Base-by-base conservation (phyloP, 352 stramenopile genomes). In the Globisporangium spinosum region DNA sequence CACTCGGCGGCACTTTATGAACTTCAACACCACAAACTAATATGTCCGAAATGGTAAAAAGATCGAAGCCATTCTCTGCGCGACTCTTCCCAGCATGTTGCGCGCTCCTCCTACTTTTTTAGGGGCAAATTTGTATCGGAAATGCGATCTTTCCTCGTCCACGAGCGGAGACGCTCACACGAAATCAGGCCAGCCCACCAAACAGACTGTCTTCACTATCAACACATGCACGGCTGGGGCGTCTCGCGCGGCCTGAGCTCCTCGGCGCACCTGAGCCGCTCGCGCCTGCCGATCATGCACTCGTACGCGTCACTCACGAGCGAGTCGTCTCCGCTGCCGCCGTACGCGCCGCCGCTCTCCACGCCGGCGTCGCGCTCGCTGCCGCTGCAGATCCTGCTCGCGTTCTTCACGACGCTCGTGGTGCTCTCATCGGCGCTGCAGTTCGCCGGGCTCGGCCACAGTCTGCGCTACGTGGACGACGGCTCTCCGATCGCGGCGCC, bases 321-420 rank as follows among this genome's bases (percentile, higher is more conserved):
- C 67, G 67, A 63, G 34, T 49, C 67, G 29, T 64, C 67, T 49
- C 60, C 61, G 38, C 60, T 68, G 60, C 67, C 67, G 53, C 55
- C 38, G 60, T 71, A 65, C 43, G 35, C 62, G 20, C 51, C 68
- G 58, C 58, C 68, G 23, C 73, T 68, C 20, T 65, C 74, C 13
- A 70, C 74, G 5, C 72, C 76, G 25, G 71, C 69, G 45, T 79
- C 75, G n/a, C 56, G 56, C 54, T 82, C 47, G 68, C 74, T 49
- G 62, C 74, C 60, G 58, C 64, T 61, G 67, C 77, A 51, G 70
- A 57, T 85, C 49, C 51, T 82, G 51, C 78, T 74, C 43, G 58
- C 76, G 64, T 32, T 77, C 8, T 69, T 77, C 35, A 77, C 77
- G 70, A 75, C 65, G 60, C 70, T 66, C 3, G 55, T 82, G 27